Evolutionary conservation across 2,329 filamentous ascomycete genomes (phyloP).

Genomic region (Colletotrichum musicola): DNA sequence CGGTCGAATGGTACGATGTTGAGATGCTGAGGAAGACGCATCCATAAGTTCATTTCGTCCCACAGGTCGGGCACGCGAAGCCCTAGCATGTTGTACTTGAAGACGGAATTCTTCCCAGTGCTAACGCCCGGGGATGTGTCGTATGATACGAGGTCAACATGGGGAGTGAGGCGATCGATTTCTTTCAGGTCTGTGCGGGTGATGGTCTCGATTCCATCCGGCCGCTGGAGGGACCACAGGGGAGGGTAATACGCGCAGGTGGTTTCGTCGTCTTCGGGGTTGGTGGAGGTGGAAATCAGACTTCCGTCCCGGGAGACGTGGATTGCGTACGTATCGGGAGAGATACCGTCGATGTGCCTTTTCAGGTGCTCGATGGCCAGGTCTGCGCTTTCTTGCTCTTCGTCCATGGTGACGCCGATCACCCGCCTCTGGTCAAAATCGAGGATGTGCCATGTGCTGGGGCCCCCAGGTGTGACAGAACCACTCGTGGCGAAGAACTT

Average conservation of each 20-base stretch:
- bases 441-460: slow-evolving; percentile 46
- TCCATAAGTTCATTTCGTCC: slow-evolving; percentile 52
- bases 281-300: slow-evolving; percentile 42
- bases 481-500: not conserved
- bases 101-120: not conserved
- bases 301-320: slow-evolving; percentile 43
- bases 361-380: slow-evolving; percentile 43
- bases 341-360: slow-evolving; percentile 41
- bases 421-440: slow-evolving; percentile 47
- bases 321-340: slow-evolving; percentile 41
- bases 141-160: not conserved
- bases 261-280: slow-evolving; percentile 46
- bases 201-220: slow-evolving; percentile 38
- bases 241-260: slow-evolving; percentile 44
- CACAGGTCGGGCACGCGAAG: slow-evolving; percentile 43
- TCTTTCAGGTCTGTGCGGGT: not conserved
- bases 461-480: slow-evolving; percentile 28
- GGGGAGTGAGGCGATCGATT: not conserved
- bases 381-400: slow-evolving; percentile 43
- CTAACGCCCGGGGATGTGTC: not conserved
- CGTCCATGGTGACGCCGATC: slow-evolving; percentile 47
- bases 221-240: slow-evolving; percentile 39
- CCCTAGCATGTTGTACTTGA: slow-evolving; percentile 10
- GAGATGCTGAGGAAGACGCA: slow-evolving; percentile 51
- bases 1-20: slow-evolving; percentile 52